Conservation (phyloP, 257 asterid genomes). For the Solanum chilense region DNA sequence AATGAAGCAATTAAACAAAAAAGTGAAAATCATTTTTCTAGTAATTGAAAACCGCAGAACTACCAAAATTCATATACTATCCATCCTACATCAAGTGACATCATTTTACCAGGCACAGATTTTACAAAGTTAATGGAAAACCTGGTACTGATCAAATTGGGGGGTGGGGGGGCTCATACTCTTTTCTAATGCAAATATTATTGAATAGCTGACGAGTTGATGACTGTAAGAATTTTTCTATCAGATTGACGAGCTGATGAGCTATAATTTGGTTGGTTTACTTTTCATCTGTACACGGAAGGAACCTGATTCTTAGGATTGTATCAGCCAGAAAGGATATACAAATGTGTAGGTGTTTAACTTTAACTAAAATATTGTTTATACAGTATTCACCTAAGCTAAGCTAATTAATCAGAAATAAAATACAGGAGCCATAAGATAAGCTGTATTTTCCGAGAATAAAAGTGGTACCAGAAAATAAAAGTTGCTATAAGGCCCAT, state of each 20-base stretch:
- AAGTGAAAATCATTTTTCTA: neutral
- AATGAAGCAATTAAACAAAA: neutral
- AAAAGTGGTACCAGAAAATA: neutral
- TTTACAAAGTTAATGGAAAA: neutral
- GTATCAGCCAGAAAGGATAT: neutral
- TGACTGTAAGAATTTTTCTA: neutral
- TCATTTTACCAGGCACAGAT: neutral
- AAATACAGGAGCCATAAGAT: neutral
- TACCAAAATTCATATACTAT: neutral
- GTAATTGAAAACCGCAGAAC: neutral
- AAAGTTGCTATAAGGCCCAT: slow-evolving; percentile 14
- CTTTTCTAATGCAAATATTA: neutral
- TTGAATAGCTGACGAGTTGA: neutral
- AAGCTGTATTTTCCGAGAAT: neutral
- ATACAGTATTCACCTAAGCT: neutral
- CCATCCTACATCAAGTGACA: neutral
- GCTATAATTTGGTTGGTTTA: neutral
- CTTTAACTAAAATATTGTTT: neutral
- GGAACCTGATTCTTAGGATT: neutral
- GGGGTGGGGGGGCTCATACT: neutral
- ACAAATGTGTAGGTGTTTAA: neutral
- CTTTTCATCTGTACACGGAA: neutral
- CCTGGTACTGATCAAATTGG: neutral
- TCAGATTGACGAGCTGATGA: neutral
- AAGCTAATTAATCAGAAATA: neutral